A percentile compares a stretch with the other conserved stretches of the same genome.
Evolutionary conservation across 495 filamentous ascomycete genomes (phyloP).

Genomic region (Melanomma pulvis-pyrius): DNA sequence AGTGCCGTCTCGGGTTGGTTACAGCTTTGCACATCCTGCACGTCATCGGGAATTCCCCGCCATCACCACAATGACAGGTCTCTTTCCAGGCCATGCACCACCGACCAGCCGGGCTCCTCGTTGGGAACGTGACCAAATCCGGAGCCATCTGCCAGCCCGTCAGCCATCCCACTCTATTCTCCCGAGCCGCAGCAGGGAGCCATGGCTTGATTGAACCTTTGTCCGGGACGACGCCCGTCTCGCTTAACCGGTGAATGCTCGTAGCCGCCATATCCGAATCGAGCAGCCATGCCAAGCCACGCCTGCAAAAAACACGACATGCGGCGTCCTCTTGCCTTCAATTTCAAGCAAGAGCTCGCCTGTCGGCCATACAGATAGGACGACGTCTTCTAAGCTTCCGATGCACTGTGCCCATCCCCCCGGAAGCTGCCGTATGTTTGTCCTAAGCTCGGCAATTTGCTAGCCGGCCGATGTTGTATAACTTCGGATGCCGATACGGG

Average conservation of each 20-base stretch:
- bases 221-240: neutral
- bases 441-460: too few species aligned
- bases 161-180: neutral
- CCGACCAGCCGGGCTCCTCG: neutral
- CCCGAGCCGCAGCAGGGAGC: neutral
- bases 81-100: too few species aligned
- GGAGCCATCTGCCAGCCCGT: neutral
- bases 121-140: neutral
- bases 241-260: neutral
- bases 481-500: neutral
- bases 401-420: too few species aligned
- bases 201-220: neutral
- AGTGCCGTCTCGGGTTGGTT: too few species aligned
- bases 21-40: neutral
- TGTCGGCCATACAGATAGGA: too few species aligned
- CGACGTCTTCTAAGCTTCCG: too few species aligned
- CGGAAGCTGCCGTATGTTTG: too few species aligned
- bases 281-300: constrained; percentile 2
- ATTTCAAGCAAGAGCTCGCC: too few species aligned
- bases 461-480: neutral
- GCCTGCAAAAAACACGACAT: neutral
- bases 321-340: neutral
- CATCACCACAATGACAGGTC: too few species aligned
- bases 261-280: neutral
- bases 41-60: neutral